phyloP scores from a whole-genome alignment of 2,329 filamentous ascomycete species.

The Zopfia rhizophila region DNA sequence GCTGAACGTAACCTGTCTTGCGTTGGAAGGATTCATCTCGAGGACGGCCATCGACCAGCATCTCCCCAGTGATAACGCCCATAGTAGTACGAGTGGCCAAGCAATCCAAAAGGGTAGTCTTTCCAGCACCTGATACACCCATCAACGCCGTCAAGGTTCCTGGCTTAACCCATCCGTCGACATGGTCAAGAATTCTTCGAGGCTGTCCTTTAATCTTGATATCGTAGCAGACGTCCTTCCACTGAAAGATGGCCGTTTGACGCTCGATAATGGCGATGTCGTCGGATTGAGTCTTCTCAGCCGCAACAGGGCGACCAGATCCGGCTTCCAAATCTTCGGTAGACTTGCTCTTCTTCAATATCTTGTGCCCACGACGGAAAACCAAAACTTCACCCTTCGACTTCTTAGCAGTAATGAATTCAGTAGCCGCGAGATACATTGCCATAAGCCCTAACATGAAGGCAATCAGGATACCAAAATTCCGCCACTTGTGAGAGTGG shows the following conservation, averaged over 20 bases:
- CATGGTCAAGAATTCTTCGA: constrained; percentile 81
- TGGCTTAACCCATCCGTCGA: constrained; percentile 94
- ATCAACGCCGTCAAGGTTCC: constrained; percentile 87
- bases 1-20: constrained; percentile 91
- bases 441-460: constrained; percentile 57
- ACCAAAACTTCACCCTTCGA: constrained; percentile 63
- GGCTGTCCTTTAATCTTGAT: constrained; percentile 82
- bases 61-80: constrained; percentile 87
- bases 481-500: constrained; percentile 57
- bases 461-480: constrained; percentile 58
- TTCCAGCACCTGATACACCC: constrained; percentile 93
- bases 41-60: constrained; percentile 80
- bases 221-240: constrained; percentile 82
- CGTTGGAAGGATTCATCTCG: constrained; percentile 87
- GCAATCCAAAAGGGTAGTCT: constrained; percentile 89
- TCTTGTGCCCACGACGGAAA: constrained; percentile 60
- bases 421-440: constrained; percentile 57
- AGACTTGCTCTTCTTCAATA: constrained; percentile 63
- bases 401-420: constrained; percentile 60
- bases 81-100: constrained; percentile 87
- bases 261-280: constrained; percentile 62
- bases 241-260: constrained; percentile 84
- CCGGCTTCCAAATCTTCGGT: constrained; percentile 54
- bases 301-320: constrained; percentile 41
- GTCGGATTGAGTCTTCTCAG: constrained; percentile 50